phyloP scores from a whole-genome alignment of 768 basidiomycete genomes.

The Pholiota microspora region DNA sequence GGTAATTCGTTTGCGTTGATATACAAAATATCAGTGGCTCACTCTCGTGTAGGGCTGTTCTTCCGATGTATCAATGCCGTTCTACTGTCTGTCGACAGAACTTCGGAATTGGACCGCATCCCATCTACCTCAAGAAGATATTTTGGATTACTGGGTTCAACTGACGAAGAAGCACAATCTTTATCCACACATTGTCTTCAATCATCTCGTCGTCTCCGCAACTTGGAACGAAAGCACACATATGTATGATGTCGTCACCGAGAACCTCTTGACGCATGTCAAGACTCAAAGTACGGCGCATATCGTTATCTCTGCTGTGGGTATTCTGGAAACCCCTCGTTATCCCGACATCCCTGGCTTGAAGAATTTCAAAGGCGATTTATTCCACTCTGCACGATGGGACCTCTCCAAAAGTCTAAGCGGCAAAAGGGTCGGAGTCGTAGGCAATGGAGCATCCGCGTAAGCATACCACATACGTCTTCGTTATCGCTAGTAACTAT shows the following conservation, averaged over 20 bases:
- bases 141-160: constrained; percentile 40
- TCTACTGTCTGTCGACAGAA: constrained; percentile 49
- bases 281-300: constrained; percentile 32
- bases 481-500: background rate
- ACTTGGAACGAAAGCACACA: constrained; percentile 40
- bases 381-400: constrained; percentile 59
- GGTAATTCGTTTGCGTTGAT: constrained; percentile 11
- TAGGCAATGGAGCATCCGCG: constrained; percentile 59
- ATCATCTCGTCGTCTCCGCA: constrained; percentile 40
- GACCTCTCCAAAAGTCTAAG: constrained; percentile 34
- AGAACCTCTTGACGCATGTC: constrained; percentile 30
- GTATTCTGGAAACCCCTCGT: constrained; percentile 45
- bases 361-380: constrained; percentile 41
- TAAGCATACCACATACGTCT: constrained; percentile 25
- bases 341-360: constrained; percentile 33
- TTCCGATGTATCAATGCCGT: constrained; percentile 40
- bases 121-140: constrained; percentile 39
- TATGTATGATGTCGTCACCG: constrained; percentile 34
- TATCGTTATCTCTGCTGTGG: constrained; percentile 50
- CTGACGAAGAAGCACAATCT: constrained; percentile 43
- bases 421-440: constrained; percentile 51
- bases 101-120: constrained; percentile 43
- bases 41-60: constrained; percentile 36
- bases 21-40: background rate
- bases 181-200: constrained; percentile 37